Percentiles rank a stretch among this genome's conserved stretches.
phyloP scores from a whole-genome alignment of 345 rosid species.

The Syzygium oleosum region DNA sequence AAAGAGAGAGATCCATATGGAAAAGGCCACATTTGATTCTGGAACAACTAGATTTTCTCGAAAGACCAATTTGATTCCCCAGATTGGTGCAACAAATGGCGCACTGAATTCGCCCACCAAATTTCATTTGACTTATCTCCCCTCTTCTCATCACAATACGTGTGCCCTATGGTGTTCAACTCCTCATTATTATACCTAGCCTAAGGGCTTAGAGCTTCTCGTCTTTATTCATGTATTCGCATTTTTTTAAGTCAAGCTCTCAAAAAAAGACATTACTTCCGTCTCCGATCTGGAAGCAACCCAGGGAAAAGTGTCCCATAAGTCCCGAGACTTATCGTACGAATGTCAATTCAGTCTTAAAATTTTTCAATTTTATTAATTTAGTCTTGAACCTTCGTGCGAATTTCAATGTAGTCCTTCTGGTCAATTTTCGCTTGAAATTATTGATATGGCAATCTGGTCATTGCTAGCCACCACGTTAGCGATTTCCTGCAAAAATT shows the following conservation, averaged over 20 bases:
- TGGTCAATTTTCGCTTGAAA: fast-evolving
- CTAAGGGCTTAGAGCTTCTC: neutral
- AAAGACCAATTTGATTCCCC: neutral
- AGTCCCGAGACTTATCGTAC: fast-evolving
- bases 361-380: fast-evolving
- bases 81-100: neutral
- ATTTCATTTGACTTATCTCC: neutral
- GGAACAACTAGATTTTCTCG: neutral
- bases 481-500: fast-evolving
- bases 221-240: neutral
- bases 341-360: fast-evolving
- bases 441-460: fast-evolving
- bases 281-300: neutral
- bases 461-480: fast-evolving
- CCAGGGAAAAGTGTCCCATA: neutral
- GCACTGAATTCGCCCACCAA: neutral
- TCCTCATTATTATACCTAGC: neutral
- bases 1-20: neutral
- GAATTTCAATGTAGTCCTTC: fast-evolving
- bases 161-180: neutral
- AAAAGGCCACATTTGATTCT: neutral
- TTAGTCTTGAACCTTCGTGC: fast-evolving
- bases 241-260: neutral
- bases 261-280: neutral
- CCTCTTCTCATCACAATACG: neutral